Conservation (phyloP, 192 early-diverging fungal species). For the Geranomyces michiganensis region DNA sequence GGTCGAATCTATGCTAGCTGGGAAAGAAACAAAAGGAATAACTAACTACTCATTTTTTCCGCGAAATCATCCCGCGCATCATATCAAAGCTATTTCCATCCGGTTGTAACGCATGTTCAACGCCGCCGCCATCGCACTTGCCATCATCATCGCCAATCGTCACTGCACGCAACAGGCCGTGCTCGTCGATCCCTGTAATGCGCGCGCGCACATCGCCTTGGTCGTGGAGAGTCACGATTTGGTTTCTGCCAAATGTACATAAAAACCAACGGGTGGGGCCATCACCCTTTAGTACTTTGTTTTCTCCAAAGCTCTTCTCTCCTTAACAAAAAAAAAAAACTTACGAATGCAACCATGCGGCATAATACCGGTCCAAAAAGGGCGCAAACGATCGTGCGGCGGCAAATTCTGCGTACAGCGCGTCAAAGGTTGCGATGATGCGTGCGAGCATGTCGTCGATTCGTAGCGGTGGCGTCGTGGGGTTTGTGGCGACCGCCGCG, state of each 20-base stretch:
- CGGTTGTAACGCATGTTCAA: constrained; percentile 80
- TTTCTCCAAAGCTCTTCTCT: too few relatives aligned
- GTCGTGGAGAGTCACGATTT: constrained; percentile 48
- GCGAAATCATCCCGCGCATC: constrained; percentile 84
- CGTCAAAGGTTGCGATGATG: constrained; percentile 74
- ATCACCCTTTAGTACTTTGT: too few relatives aligned
- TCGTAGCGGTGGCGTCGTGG: neutral
- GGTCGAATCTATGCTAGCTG: too few relatives aligned
- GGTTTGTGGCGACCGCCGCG: too few relatives aligned
- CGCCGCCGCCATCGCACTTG: constrained; percentile 49
- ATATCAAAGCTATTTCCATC: constrained; percentile 99
- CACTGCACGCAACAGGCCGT: constrained; percentile 73
- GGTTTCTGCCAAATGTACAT: neutral
- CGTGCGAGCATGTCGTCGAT: constrained; percentile 66
- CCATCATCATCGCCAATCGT: constrained; percentile 43
- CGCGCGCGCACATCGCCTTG: constrained; percentile 56
- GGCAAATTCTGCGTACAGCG: constrained; percentile 72
- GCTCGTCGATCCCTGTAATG: constrained; percentile 78
- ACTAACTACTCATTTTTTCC: constrained; percentile 63
- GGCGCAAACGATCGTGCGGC: constrained; percentile 60
- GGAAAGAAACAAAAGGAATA: too few relatives aligned
- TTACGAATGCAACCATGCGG: constrained; percentile 91
- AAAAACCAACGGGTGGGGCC: constrained; percentile 41
- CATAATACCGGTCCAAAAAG: constrained; percentile 79
- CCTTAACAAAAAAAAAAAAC: too few relatives aligned